Base-by-base conservation (phyloP, 164 flowering plant species). In the Vitis rupestris region DNA sequence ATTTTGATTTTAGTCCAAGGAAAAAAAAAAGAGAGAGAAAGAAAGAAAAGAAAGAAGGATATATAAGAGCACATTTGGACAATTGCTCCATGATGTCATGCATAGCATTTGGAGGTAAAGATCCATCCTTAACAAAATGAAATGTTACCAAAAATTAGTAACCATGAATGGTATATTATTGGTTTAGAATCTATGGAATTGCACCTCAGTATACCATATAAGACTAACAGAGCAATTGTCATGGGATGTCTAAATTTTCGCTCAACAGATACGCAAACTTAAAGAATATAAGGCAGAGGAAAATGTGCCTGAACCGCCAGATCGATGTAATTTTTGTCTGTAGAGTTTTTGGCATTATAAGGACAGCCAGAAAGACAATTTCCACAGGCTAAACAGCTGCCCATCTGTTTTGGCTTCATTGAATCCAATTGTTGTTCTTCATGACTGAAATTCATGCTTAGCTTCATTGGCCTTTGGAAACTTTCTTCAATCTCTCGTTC, bases 351-450 rank as follows among this genome's bases (percentile, higher is more conserved):
- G 47, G 89, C 91, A 72, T 84, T 77, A 51, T 87, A 85, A 70
- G 91, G 89, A 70, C 91, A 87, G 27, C 91, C 91, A 27, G 91
- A 50, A 54, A 87, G 73, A 65, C 88, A 85, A 75, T 87, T 87
- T 66, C 89, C 91, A 74, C 91, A 87, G 6, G 85, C 91, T 63
- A 84, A 65, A 74, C 91, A 87, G 61, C 69, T 79, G 11, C 71
- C 79, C 65, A 62, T 67, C 27, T 62, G 55, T 56, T 63, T 71
- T 44, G 66, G 65, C 71, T 71, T 72, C 53, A 1, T 31, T 30
- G 75, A 64, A 72, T 55, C 60, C 4, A 64, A 37, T 44, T 69
- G 62, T 1, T 70, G 59, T 53, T 64, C 78, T 71, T 82, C 79
- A 17, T 62, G 16, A n/a, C 74, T 79, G 37, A 87, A 85, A 61